Evolutionary conservation across 208 protist genomes (phyloP).

Genomic region (Angomonas deanei): DNA sequence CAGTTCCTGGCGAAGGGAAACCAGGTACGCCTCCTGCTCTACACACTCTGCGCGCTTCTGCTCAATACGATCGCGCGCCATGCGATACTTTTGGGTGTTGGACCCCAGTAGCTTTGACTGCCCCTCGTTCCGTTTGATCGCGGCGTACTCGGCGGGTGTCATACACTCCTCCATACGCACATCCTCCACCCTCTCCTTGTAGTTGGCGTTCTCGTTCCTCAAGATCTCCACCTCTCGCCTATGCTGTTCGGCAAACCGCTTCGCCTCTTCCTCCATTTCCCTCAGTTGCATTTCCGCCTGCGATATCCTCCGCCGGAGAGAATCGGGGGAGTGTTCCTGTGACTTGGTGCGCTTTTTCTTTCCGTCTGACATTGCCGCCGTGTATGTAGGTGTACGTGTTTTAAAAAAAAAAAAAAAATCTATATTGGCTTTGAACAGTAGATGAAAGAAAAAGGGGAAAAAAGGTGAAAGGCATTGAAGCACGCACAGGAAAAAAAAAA

Average conservation of each 20-base stretch:
- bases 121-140: neutral
- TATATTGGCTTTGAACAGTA: neutral
- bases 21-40: conserved; percentile 36
- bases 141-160: conserved; percentile 19
- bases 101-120: conserved; percentile 49
- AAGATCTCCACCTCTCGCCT: conserved; percentile 63
- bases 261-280: conserved; percentile 66
- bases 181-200: conserved; percentile 43
- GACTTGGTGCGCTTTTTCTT: neutral
- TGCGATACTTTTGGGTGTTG: conserved; percentile 46
- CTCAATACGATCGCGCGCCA: conserved; percentile 31
- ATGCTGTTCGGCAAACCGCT: conserved; percentile 47
- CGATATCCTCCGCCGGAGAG: conserved; percentile 45
- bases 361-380: neutral
- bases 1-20: conserved; percentile 18
- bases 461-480: conserved; percentile 3
- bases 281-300: conserved; percentile 64
- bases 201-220: conserved; percentile 36
- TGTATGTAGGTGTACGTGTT: neutral
- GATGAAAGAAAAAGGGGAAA: conserved; percentile 3
- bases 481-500: conserved; percentile 6
- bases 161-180: conserved; percentile 74
- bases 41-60: conserved; percentile 35
- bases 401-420: neutral
- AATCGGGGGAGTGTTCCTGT: neutral